phyloP scores from a whole-genome alignment of 768 basidiomycete species.

The Phylloporus rhodoxanthus region DNA sequence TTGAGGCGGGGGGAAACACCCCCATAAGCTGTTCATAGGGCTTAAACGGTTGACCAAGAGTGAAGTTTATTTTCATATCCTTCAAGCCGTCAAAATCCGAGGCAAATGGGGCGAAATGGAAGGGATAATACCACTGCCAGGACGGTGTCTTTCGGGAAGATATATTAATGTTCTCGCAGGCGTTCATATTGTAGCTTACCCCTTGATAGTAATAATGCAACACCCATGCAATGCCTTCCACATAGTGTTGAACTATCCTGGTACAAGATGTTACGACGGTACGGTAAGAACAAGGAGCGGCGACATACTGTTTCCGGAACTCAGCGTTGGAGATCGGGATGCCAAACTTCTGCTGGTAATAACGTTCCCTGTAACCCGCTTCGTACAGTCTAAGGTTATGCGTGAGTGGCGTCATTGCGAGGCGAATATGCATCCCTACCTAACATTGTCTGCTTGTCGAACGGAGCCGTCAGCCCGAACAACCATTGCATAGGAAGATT shows the following conservation, averaged over 20 bases:
- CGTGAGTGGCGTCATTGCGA: slow-evolving; percentile 2
- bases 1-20: slow-evolving; percentile 88
- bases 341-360: slow-evolving; percentile 91
- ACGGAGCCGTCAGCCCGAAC: slow-evolving; percentile 91
- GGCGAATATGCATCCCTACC: slow-evolving; percentile 45
- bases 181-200: slow-evolving; percentile 40
- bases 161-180: slow-evolving; percentile 14
- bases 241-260: slow-evolving; percentile 77
- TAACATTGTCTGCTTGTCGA: slow-evolving; percentile 88
- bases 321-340: slow-evolving; percentile 62
- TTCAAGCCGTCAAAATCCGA: slow-evolving; percentile 82
- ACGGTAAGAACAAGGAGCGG: background rate
- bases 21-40: slow-evolving; percentile 98
- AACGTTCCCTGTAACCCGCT: slow-evolving; percentile 91
- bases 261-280: slow-evolving; percentile 3
- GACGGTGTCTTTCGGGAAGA: slow-evolving; percentile 62
- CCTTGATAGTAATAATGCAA: slow-evolving; percentile 98
- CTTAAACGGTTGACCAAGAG: slow-evolving; percentile 81
- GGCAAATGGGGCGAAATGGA: slow-evolving; percentile 97
- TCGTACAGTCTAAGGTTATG: slow-evolving; percentile 73
- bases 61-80: slow-evolving; percentile 75
- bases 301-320: slow-evolving; percentile 65
- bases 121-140: slow-evolving; percentile 99
- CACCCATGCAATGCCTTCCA: slow-evolving; percentile 96
- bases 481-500: slow-evolving; percentile 54